Conservation (phyloP, 768 basidiomycete genomes). For the Dioszegia aurantiaca region DNA sequence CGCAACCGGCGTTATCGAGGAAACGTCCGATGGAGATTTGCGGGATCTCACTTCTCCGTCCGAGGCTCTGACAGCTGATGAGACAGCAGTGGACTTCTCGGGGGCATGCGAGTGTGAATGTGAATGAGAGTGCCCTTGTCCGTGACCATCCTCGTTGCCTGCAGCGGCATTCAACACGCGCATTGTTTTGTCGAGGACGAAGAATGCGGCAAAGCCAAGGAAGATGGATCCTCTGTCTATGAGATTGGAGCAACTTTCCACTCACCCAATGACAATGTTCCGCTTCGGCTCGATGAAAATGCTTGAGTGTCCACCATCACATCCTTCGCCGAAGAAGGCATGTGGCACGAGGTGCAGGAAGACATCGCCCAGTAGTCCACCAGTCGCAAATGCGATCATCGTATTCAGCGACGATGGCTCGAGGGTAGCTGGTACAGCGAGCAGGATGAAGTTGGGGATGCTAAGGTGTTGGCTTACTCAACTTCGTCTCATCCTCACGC, state of each 20-base stretch:
- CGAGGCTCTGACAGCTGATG: constrained; percentile 15
- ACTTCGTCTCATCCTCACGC: constrained; percentile 15
- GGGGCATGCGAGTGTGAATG: constrained; percentile 57
- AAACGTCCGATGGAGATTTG: constrained; percentile 39
- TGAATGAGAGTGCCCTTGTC: constrained; percentile 63
- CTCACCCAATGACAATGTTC: constrained; percentile 83
- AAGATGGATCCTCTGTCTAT: constrained; percentile 69
- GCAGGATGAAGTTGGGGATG: constrained; percentile 89
- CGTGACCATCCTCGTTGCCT: constrained; percentile 56
- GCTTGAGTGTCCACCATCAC: constrained; percentile 55
- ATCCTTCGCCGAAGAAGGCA: constrained; percentile 87
- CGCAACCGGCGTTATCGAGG: constrained; percentile 12
- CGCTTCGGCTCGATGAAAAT: constrained; percentile 85
- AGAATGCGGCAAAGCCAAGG: constrained; percentile 81
- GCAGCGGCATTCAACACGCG: constrained; percentile 70
- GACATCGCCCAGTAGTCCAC: constrained; percentile 87
- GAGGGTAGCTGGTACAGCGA: constrained; percentile 86
- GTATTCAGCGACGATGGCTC: constrained; percentile 80
- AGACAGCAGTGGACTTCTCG: constrained; percentile 53
- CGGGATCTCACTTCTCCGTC: constrained; percentile 47
- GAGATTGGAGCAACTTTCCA: too few species aligned
- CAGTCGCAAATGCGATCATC: constrained; percentile 93
- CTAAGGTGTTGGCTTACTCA: constrained; percentile 21
- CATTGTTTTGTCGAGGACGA: constrained; percentile 88
- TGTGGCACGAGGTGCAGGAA: constrained; percentile 89